Conservation (phyloP, 345 rosid genomes). For the Eucalyptus rudis region DNA sequence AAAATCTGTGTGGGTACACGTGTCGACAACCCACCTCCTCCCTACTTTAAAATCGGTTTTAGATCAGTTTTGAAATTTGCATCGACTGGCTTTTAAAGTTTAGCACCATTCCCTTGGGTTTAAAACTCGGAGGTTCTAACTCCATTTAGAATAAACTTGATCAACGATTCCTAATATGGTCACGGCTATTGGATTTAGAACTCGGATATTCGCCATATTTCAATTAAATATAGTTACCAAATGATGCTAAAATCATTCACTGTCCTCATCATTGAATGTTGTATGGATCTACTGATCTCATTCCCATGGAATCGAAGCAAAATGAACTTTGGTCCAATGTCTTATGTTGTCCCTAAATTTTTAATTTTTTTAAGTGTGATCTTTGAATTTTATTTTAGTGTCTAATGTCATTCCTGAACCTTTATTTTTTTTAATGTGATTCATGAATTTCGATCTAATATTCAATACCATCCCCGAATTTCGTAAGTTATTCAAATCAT, state of each 20-base stretch:
- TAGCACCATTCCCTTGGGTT: neutral
- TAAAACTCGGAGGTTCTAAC: no score
- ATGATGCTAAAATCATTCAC: neutral
- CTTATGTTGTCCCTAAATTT: rapidly evolving
- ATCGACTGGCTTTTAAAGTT: neutral
- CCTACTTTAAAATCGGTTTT: neutral
- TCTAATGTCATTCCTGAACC: no score
- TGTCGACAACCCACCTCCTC: neutral
- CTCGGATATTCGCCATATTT: neutral
- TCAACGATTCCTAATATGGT: no score
- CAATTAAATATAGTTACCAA: neutral
- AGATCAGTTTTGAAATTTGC: neutral
- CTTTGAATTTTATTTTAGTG: rapidly evolving
- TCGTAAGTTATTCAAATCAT: neutral
- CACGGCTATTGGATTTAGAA: no score
- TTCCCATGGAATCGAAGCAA: neutral
- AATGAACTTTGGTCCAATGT: no score
- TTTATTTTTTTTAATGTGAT: no score
- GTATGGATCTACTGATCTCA: rapidly evolving
- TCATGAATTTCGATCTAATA: no score
- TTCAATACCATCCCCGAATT: no score
- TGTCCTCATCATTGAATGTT: neutral
- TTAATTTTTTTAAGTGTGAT: no score
- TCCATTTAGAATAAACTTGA: no score
- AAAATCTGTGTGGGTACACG: neutral